Base-by-base conservation (phyloP, 495 filamentous ascomycete genomes). In the Penicillium pancosmium region DNA sequence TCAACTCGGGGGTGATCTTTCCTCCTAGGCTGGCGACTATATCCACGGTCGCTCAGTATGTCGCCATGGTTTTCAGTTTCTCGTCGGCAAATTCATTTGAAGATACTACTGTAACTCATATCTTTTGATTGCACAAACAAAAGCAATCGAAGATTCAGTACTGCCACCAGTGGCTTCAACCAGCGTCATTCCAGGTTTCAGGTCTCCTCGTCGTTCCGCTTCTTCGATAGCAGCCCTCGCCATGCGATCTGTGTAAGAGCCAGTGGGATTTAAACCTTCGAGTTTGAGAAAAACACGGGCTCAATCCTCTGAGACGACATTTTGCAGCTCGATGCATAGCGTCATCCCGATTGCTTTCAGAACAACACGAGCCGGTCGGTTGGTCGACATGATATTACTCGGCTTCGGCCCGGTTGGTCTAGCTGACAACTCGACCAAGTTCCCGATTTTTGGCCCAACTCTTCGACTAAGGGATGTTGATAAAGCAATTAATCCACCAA, bases 141-240 rank as follows among this genome's bases (percentile, higher is more conserved):
- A 59, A 3, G 62, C 62, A 13, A 65, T 46, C 1, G 58, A 55
- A 25, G 54, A 55, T 9, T 58, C 62, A 10, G 58, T 65, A 43
- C 57, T 61, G 21, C 62, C 62, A 16, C 62, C 62, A 10, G 57
- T 61, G 19, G 57, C 57, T 56, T 65, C 62, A 13, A 65, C 62
- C 2, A 65, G 47, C 0, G 51, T 61, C 54, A 61, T 61, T 2
- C 62, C 57, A 4, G 57, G 62, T 18, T 61, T 54, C 15, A 65
- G 46, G 9, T 57, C 50, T 6, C 62, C 58, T 9, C 50, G 43
- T 40, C 36, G 19, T 31, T 65, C 62, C 12, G 62, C 62, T 49
- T 61, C 57, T 15, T 60, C 57, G 47, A 65, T 65, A 7, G 61
- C 52, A 11, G 62, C 55, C 18, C n/a, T 36, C 1, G 63, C 63